Evolutionary conservation across 495 filamentous ascomycete genomes (phyloP).

Genomic region (Aspergillus egyptiacus): DNA sequence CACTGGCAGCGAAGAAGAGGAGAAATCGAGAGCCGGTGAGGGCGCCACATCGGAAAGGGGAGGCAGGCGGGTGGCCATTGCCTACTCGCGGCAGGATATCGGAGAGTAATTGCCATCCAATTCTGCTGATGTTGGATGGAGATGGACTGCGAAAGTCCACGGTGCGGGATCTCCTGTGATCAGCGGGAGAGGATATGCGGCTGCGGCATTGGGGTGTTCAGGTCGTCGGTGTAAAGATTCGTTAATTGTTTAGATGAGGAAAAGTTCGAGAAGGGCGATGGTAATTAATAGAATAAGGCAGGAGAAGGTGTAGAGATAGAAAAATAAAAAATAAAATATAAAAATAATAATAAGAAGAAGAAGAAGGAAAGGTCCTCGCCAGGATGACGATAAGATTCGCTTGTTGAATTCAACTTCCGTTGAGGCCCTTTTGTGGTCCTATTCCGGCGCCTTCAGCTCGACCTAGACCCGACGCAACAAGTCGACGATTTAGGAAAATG

Average conservation of each 20-base stretch:
- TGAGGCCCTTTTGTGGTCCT: background rate
- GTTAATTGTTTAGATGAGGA: background rate
- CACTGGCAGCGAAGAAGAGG: conserved; percentile 9
- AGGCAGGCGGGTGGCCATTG: conserved; percentile 37
- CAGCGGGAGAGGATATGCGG: conserved; percentile 4
- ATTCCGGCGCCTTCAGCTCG: background rate
- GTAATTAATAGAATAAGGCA: background rate
- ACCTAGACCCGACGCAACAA: background rate
- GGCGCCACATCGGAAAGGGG: conserved; percentile 26
- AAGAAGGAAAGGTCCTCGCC: background rate
- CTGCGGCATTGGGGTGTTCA: conserved; percentile 9
- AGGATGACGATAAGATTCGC: conserved; percentile 11
- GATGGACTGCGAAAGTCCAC: conserved; percentile 10
- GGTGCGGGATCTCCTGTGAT: conserved; percentile 8
- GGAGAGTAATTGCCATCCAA: conserved; percentile 30
- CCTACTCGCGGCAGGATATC: conserved; percentile 29
- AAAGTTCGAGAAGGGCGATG: background rate
- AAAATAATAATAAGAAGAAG: conserved; percentile 1
- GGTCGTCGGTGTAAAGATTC: background rate
- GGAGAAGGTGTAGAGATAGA: background rate
- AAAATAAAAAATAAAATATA: too few relatives aligned
- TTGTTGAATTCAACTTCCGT: background rate
- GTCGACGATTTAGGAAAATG: too few relatives aligned
- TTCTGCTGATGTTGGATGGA: background rate
- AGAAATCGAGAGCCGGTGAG: conserved; percentile 23